These are phyloP conservation scores for Aureobasidium sp. DNA, from an alignment of 2,329 filamentous ascomycete species.

Conservation along the genomic window DNA sequence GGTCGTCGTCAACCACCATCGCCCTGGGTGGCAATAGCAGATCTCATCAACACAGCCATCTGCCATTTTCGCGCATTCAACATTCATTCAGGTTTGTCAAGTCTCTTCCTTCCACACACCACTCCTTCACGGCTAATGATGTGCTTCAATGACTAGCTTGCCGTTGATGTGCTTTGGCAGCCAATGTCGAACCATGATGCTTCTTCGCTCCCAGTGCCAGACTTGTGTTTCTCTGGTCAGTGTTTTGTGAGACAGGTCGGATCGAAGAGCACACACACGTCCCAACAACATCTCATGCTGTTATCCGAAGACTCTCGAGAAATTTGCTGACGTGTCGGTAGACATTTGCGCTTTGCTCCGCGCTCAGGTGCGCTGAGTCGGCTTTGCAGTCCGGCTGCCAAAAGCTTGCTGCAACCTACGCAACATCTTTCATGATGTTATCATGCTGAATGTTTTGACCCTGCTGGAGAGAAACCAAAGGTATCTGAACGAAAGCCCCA, in stretches of 20 bases:
- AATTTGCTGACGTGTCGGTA: not conserved
- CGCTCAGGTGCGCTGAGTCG: not conserved
- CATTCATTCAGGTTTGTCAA: not conserved
- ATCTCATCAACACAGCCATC: not conserved
- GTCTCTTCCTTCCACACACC: not conserved
- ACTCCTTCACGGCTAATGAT: constrained; percentile 10
- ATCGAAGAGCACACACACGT: not conserved
- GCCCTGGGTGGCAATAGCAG: not conserved
- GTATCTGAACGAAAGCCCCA: no score
- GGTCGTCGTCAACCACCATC: not conserved
- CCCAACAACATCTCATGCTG: not conserved
- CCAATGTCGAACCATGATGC: not conserved
- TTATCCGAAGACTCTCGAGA: not conserved
- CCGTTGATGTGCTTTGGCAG: not conserved
- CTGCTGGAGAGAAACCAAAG: no score
- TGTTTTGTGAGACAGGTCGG: not conserved
- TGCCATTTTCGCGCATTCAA: not conserved
- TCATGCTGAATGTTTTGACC: no score
- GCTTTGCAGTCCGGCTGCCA: not conserved
- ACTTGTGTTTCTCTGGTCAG: not conserved
- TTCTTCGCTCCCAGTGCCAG: not conserved
- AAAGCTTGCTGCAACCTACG: not conserved
- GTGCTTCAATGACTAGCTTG: not conserved
- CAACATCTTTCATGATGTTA: no score
- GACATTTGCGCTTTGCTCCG: not conserved